Evolutionary conservation across 163 green algal species (phyloP), one percentile per base, ranked within the genome.

Genomic region (Prototheca cutis): DNA sequence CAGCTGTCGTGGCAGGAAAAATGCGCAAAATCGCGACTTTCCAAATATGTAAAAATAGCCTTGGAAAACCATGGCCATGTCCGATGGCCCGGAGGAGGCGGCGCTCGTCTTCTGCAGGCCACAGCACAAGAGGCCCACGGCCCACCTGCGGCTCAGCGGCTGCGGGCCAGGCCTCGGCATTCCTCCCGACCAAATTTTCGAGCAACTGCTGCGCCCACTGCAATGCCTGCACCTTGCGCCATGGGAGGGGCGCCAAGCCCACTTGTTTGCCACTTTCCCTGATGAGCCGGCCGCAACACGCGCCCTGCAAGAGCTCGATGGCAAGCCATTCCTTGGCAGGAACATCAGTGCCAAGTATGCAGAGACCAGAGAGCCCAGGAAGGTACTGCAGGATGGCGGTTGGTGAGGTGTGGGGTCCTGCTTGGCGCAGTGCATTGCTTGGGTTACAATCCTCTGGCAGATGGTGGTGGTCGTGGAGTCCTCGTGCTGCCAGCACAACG

Each of bases 231-330:
- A 21, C 42, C 6, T 51, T 5, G 42, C 17, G 10, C 42, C 42
- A 28, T n/a, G 10, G 25, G 17, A n/a, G 10, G 25, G 54, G 53
- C 25, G 32, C 21, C 40, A 39, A 24, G 30, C 52, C 6, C 62
- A 72, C 53, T 55, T 76, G 2, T 81, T 76, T 58, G 80, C 65
- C 0, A 66, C 45, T 7, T 76, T 79, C 29, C 7, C n/a, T 2
- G 55, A 32, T 6, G 36, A 55, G 24, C 65, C 47, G 33, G 60
- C 55, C 0, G 76, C 80, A 0, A 55, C 58, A 13, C 55, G 48
- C 45, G 76, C 74, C 3, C 25, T 65, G 4, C 13, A 29, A 1
- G 23, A 34, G 4, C 47, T 87, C 36, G 30, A 75, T 21, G 62
- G 63, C 48, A 54, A 59, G 19, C 39, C 48, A 0, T 67, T 39